Evolutionary conservation across 2,329 filamentous ascomycete genomes (phyloP).

Genomic region (Elsinoe batatas): DNA sequence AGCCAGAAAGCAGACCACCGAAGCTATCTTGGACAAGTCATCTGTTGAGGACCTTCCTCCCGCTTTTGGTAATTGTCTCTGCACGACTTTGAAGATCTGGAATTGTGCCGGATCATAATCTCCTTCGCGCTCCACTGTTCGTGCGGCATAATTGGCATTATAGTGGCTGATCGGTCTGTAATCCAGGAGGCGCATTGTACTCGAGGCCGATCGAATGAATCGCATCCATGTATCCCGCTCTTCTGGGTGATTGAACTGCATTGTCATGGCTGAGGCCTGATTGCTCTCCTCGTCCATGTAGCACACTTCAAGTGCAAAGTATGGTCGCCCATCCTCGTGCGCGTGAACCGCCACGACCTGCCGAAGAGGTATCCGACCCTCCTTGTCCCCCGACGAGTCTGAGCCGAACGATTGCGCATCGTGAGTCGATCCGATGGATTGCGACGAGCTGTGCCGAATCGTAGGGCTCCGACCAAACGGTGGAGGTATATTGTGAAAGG

Average conservation of each 20-base stretch:
- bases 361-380: conserved; percentile 50
- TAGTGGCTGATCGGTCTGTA: conserved; percentile 45
- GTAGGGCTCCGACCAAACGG: conserved; percentile 33
- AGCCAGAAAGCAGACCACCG: conserved; percentile 57
- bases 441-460: conserved; percentile 47
- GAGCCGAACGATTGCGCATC: conserved; percentile 47
- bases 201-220: conserved; percentile 50
- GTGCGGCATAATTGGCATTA: conserved; percentile 52
- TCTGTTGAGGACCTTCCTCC: conserved; percentile 51
- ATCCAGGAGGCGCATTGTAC: conserved; percentile 44
- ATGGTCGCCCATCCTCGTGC: conserved; percentile 56
- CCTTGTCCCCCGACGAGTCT: conserved; percentile 42
- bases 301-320: conserved; percentile 57
- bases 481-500: conserved; percentile 38
- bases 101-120: conserved; percentile 61
- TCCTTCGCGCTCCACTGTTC: conserved; percentile 53
- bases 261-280: conserved; percentile 51
- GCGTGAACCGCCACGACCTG: conserved; percentile 59
- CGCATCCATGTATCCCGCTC: conserved; percentile 58
- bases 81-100: conserved; percentile 58
- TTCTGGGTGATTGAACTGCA: conserved; percentile 54
- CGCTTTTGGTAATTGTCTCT: conserved; percentile 48
- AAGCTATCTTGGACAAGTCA: conserved; percentile 54
- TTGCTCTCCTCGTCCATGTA: conserved; percentile 57
- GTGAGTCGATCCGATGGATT: conserved; percentile 51